Base-by-base conservation (phyloP, 1,139 yeast species). In the Kurtzmaniella quercitrusa region DNA sequence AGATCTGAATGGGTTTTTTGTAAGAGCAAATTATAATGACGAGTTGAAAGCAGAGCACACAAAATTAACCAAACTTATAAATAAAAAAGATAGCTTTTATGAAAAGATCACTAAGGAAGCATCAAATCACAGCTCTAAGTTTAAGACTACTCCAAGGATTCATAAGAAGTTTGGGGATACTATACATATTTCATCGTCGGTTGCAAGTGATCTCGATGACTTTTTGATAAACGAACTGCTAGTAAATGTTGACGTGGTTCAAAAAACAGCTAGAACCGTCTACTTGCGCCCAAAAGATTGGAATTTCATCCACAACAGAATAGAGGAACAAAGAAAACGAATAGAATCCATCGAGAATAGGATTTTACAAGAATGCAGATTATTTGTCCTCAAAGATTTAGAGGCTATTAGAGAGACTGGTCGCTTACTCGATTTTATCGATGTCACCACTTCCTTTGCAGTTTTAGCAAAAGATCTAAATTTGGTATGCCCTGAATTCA, bases 381-480 rank as follows among this genome's bases (percentile, higher is more conserved):
- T 45, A 2, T 56, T 64, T 28, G 71, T 79, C 0, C 54, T 80
- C 2, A 59, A 59, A 0, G 50, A 62, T 28, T 64, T 73, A 14
- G 54, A 66, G 0, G 60, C 58, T 2, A 65, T 84, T n/a, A 66
- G 88, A 32, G 50, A 56, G 33, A 61, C 74, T 45, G 62, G 81
- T 47, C 55, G 66, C 42, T 54, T 72, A 39, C 65, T 83, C 21
- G 96, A 88, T 49, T 76, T 75, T 45, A 56, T 91, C 6, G 98
- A 93, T 60, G 81, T 85, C 0, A 69, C 86, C 0, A 63, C 80
- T 6, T 84, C 95, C 0, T 87, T 93, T 61, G 83, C 96, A 0
- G 63, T 66, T 1, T 59, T 91, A 5, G 84, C 97, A 0, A 59
- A 64, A 19, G 95, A 88, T 50, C 75, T 76, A 44, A 65, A 76